Evolutionary conservation across 768 basidiomycete species (phyloP), one percentile per base, ranked within the genome.

Genomic region (Trametes cinnabarina): DNA sequence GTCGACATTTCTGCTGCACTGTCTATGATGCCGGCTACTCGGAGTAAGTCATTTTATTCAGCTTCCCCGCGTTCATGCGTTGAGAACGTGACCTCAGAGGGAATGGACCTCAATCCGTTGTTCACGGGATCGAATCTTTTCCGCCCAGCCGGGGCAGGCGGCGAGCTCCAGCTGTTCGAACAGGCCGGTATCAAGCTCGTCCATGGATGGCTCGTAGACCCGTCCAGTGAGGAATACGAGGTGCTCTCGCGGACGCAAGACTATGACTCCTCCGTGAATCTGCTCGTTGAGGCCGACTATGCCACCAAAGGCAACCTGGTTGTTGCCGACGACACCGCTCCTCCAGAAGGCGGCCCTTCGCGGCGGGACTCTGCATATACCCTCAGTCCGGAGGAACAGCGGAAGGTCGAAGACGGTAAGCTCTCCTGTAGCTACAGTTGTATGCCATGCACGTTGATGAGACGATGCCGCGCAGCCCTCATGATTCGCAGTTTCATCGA

Each of bases 181-280:
- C 85, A 90, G 42, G 89, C 85, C 0, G 86, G 85, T 9, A 90
- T 96, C 42, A 74, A 82, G 5, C 83, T 97, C 39, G 85, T 94
- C 1, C 94, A 96, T 57, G 94, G 94, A 1, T 97, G 94, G 94
- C 69, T 89, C 15, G 84, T 84, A n/a, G 88, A 90, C 60, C 86
- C 86, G 0, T 78, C 76, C 2, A 84, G 82, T 56, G 72, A 78
- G 0, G 90, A 92, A 67, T 79, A 82, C 10, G 63, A 63, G 0
- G 81, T 81, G 0, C 72, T 93, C 35, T 66, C 77, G 30, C 75
- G 76, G 3, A 73, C 80, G 0, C 73, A 79, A 49, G 87, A 90
- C 69, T 94, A 92, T 58, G 91, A 94, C 67, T 81, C 74, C 22
- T 86, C 90, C 0, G 84, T 89, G 3, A 85, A 80, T 44, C 73